Evolutionary conservation across 2,329 filamentous ascomycete species (phyloP).

Genomic region (Thelonectria discophora): DNA sequence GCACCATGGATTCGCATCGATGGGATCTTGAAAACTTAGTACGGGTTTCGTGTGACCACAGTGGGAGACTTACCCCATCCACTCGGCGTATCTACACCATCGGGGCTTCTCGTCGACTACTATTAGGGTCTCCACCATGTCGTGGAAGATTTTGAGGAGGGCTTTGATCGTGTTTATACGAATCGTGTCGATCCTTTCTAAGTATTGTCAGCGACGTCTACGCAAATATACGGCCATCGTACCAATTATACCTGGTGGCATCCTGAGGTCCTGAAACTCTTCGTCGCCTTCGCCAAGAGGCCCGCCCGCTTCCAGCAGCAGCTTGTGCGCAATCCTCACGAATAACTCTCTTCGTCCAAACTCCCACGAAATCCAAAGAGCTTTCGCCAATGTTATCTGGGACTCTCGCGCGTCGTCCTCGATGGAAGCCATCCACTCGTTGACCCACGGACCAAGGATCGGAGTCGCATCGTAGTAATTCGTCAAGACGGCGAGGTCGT

Average conservation of each 20-base stretch:
- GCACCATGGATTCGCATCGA: slow-evolving; percentile 49
- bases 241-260: slow-evolving; percentile 30
- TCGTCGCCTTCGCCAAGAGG: slow-evolving; percentile 24
- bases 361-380: slow-evolving; percentile 46
- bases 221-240: background rate
- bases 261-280: slow-evolving; percentile 25
- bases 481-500: slow-evolving; percentile 41
- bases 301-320: slow-evolving; percentile 34
- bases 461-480: slow-evolving; percentile 45
- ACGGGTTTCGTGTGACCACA: no score
- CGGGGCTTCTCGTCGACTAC: slow-evolving; percentile 44
- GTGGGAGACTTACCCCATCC: slow-evolving; percentile 37
- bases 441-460: slow-evolving; percentile 40
- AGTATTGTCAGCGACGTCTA: background rate
- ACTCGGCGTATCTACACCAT: slow-evolving; percentile 47
- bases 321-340: slow-evolving; percentile 29
- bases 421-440: slow-evolving; percentile 30
- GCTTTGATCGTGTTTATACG: slow-evolving; percentile 26
- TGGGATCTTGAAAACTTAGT: slow-evolving; percentile 31
- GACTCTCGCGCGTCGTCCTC: slow-evolving; percentile 28
- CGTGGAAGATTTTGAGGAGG: slow-evolving; percentile 38
- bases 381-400: slow-evolving; percentile 32
- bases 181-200: slow-evolving; percentile 37
- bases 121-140: slow-evolving; percentile 39
- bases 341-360: slow-evolving; percentile 41